These are phyloP conservation scores for Mucor sp. DNA, from an alignment of 371 early-diverging fungal genomes.

Conservation along the genomic window DNA sequence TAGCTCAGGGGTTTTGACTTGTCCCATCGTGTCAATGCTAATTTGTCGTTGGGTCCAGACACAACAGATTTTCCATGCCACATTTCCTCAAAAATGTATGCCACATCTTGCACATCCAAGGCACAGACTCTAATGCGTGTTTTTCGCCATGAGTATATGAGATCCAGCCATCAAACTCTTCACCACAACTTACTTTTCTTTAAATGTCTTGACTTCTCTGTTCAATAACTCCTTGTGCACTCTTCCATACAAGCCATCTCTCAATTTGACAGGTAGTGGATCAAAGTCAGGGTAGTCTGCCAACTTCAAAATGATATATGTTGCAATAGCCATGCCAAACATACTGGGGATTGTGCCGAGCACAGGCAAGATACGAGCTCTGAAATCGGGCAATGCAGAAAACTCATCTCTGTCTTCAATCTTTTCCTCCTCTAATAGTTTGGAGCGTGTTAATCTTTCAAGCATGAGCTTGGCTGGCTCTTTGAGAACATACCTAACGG, in stretches of 20 bases:
- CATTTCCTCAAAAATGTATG: constrained; percentile 87
- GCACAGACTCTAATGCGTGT: constrained; percentile 40
- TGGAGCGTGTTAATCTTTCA: background rate
- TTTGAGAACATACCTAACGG: constrained; percentile 53
- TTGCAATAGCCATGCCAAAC: constrained; percentile 92
- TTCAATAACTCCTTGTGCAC: constrained; percentile 75
- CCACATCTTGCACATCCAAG: constrained; percentile 74
- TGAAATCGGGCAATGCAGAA: constrained; percentile 87
- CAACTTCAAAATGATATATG: constrained; percentile 79
- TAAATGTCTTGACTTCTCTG: constrained; percentile 59
- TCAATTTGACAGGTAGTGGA: constrained; percentile 81
- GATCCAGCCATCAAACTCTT: no score
- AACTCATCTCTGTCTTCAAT: constrained; percentile 85
- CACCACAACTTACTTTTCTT: constrained; percentile 42
- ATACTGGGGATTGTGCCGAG: constrained; percentile 91
- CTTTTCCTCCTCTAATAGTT: constrained; percentile 68
- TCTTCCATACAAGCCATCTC: constrained; percentile 72
- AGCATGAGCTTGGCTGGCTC: background rate
- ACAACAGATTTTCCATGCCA: constrained; percentile 84
- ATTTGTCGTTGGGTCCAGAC: constrained; percentile 74
- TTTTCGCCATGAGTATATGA: background rate
- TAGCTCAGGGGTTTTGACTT: constrained; percentile 61
- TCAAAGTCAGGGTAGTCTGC: constrained; percentile 73
- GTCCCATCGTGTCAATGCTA: constrained; percentile 82
- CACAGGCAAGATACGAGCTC: constrained; percentile 86